Conservation (phyloP, 805 yeast species). For the Sporopachydermia lactativora region DNA sequence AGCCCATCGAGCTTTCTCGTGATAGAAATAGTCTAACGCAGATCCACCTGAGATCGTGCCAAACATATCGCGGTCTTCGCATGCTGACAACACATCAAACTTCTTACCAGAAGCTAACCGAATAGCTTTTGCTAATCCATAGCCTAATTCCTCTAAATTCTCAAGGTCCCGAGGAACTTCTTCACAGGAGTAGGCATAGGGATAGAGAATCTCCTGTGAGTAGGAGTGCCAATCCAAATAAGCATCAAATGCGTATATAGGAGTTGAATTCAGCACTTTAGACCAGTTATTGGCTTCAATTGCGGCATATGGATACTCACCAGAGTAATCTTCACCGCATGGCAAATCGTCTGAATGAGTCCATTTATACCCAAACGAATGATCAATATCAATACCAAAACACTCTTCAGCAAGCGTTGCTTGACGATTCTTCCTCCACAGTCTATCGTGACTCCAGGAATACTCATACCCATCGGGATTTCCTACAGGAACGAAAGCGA, state of each 20-base stretch:
- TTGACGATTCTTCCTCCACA: conserved; percentile 87
- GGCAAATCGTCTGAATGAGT: conserved; percentile 41
- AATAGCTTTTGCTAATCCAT: conserved; percentile 65
- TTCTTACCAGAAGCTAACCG: conserved; percentile 46
- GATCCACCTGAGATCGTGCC: conserved; percentile 71
- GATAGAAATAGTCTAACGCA: conserved; percentile 74
- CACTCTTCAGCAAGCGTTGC: conserved; percentile 53
- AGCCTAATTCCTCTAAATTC: conserved; percentile 66
- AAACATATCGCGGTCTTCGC: conserved; percentile 41
- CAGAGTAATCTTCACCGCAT: conserved; percentile 76
- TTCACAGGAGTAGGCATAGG: conserved; percentile 70
- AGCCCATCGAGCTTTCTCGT: conserved; percentile 71
- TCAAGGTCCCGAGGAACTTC: conserved; percentile 68
- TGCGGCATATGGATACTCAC: conserved; percentile 58
- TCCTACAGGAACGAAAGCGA: conserved; percentile 66
- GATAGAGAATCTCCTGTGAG: conserved; percentile 70
- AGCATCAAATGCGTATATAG: conserved; percentile 52
- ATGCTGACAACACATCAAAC: conserved; percentile 64
- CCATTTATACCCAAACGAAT: conserved; percentile 65
- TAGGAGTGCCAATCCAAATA: conserved; percentile 77
- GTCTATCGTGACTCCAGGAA: conserved; percentile 65
- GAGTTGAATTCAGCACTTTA: conserved; percentile 25
- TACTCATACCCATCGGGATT: conserved; percentile 88
- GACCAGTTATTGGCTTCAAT: conserved; percentile 40
- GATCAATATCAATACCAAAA: conserved; percentile 77